Conservation (phyloP, 2,329 filamentous ascomycete genomes). For the Aureobasidium melanogenum region DNA sequence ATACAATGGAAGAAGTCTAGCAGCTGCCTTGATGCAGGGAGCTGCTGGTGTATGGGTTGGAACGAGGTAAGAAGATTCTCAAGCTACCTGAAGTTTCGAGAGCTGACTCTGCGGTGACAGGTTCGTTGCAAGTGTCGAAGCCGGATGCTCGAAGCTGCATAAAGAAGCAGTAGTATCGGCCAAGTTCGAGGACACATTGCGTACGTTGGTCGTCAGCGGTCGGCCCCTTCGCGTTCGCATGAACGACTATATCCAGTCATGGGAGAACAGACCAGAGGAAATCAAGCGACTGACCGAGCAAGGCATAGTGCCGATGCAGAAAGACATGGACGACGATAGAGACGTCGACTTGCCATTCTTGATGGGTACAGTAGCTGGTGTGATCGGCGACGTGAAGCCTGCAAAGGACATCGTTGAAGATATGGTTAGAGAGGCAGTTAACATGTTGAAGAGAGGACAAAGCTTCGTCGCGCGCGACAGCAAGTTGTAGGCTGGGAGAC, state of each 20-base stretch:
- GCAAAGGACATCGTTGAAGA: constrained; percentile 78
- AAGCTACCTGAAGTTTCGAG: background rate
- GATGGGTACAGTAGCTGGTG: constrained; percentile 88
- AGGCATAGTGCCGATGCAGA: constrained; percentile 71
- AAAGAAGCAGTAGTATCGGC: constrained; percentile 79
- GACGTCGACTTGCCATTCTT: constrained; percentile 80
- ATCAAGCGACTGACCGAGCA: constrained; percentile 66
- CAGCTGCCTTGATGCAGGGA: constrained; percentile 76
- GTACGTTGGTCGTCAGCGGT: constrained; percentile 75
- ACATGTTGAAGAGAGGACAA: constrained; percentile 54
- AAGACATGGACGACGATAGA: constrained; percentile 67
- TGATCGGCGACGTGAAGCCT: constrained; percentile 68
- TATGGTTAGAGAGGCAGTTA: constrained; percentile 72
- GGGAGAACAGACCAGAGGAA: constrained; percentile 68
- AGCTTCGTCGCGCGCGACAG: constrained; percentile 46
- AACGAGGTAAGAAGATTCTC: constrained; percentile 46
- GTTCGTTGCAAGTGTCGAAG: constrained; percentile 78
- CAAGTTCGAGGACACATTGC: constrained; percentile 66
- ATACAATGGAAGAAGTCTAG: constrained; percentile 70
- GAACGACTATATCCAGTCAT: constrained; percentile 74
- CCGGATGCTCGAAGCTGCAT: constrained; percentile 70
- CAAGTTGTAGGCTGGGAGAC: constrained; percentile 31
- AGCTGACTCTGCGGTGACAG: background rate
- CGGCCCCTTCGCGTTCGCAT: constrained; percentile 70
- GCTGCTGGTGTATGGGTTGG: constrained; percentile 90